Evolutionary conservation across 179 eudicot species (phyloP), one percentile per base, ranked within the genome.

Genomic region (Beta corolliflora): DNA sequence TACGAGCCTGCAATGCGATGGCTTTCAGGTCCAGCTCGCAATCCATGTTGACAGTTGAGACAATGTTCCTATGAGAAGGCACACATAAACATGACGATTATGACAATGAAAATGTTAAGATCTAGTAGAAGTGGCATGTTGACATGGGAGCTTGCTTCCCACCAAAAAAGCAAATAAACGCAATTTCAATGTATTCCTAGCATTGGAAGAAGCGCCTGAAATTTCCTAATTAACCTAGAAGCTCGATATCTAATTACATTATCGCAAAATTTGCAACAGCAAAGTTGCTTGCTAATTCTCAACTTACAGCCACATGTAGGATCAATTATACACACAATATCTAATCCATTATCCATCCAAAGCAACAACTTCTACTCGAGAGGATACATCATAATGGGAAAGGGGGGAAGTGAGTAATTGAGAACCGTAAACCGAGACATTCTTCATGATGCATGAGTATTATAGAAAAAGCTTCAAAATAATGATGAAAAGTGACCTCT

Each of bases 11-110:
- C 74, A 93, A 79, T 31, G 94, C 98, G 81, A 94, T 93, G 75
- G 93, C 89, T 84, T 93, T 93, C 19, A 93, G 91, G 67, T 94
- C 97, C 87, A 94, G 86, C 83, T 91, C 91, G 90, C 95, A 91
- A 84, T 91, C 97, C 88, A 94, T 85, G 88, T 93, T 91, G 78
- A 94, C 94, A 12, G 95, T 94, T 65, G 98, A 93, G 8, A 93
- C 97, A 78, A 94, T 87, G 75, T 94, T 94, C 78, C 86, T 80
- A 55, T 21, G 66, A 41, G 4, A 21, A 56, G 21, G 44, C 79
- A 76, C 53, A 68, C 21, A 59, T 14, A 13, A 58, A 6, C 71
- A 70, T 14, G n/a, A 77, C 5, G 25, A 44, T 59, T 5, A 11
- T 58, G 19, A 2, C 0, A 58, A 36, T 36, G 41, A 36, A 36